phyloP scores from a whole-genome alignment of 208 protist species.

The Angomonas deanei region DNA sequence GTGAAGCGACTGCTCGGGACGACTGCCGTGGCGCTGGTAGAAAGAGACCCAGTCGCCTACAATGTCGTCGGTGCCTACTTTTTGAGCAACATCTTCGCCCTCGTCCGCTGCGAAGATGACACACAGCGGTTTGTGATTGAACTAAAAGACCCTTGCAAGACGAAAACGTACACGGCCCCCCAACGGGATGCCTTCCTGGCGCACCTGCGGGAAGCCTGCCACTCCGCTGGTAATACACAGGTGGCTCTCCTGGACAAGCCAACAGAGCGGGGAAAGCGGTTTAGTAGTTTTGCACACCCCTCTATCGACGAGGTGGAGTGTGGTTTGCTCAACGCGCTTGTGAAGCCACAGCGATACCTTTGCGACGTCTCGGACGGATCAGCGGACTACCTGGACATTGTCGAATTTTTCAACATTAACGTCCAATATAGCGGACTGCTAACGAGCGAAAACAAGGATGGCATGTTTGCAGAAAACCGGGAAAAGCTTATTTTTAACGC shows the following conservation, averaged over 20 bases:
- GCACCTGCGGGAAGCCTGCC: conserved; percentile 76
- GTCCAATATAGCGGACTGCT: conserved; percentile 84
- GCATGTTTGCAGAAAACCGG: conserved; percentile 89
- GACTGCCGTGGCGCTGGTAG: conserved; percentile 62
- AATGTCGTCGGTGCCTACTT: conserved; percentile 61
- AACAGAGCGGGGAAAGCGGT: conserved; percentile 60
- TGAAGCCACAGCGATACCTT: conserved; percentile 6
- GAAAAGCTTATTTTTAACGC: conserved; percentile 84
- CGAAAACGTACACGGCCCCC: conserved; percentile 78
- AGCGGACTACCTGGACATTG: conserved; percentile 13
- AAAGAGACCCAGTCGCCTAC: conserved; percentile 87
- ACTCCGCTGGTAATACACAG: conserved; percentile 59
- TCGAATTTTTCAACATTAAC: conserved; percentile 89
- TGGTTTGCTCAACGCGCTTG: conserved; percentile 66
- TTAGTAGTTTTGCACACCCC: conserved; percentile 37
- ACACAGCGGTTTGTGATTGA: conserved; percentile 81
- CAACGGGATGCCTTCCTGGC: conserved; percentile 83
- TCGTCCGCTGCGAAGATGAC: conserved; percentile 80
- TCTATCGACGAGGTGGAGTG: conserved; percentile 84
- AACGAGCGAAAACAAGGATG: conserved; percentile 83
- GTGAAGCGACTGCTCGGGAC: conserved; percentile 71
- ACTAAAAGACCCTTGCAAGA: conserved; percentile 52
- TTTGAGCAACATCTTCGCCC: conserved; percentile 56
- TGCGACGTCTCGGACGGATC: conserved; percentile 8
- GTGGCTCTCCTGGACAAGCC: conserved; percentile 45